Base-by-base conservation (phyloP, 1,139 yeast species). In the Kodamaea arcana region DNA sequence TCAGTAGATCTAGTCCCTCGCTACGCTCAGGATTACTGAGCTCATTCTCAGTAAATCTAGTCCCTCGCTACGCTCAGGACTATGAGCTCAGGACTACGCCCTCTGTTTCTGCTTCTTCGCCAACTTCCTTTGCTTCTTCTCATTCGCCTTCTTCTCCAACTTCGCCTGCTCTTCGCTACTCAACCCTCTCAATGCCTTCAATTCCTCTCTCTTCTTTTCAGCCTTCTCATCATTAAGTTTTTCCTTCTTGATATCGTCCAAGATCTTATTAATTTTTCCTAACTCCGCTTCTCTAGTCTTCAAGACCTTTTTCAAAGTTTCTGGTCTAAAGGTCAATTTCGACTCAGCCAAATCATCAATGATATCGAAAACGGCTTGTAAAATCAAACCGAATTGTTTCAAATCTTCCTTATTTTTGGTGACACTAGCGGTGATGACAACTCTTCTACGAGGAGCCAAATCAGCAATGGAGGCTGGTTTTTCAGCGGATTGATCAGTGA, bases 401-500 rank as follows among this genome's bases (percentile, higher is more conserved):
- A 69, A 55, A 26, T 80, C 75, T 12, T 59, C 57, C 18, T 62
- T 56, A 34, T 70, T 66, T 32, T 68, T 52, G 32, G 82, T 72
- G 43, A 77, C 53, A 33, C 60, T 54, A 47, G 83, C 54, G 35
- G 78, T 66, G 41, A 85, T 48, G 23, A 78, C 54, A 31, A 82
- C 56, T 48, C 72, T 75, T 48, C 88, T 76, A 39, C 56, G 58
- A 35, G 87, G 79, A 29, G 58, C 62, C 43, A 75, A 62, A 29
- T 78, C 82, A 25, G 64, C 62, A 33, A 77, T 50, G 25, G 67
- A 47, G 27, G 57, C 65, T 32, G 98, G 97, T 48, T 76, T 83
- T 39, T 72, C 81, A 27, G 64, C 51, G 21, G 88, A 79, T 61
- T 86, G 83, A 58, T 92, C 98, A 34, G 97, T 85, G 53, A 88